phyloP scores from a whole-genome alignment of 1,284 basidiomycete species.

The Sporisorium exsertum region DNA sequence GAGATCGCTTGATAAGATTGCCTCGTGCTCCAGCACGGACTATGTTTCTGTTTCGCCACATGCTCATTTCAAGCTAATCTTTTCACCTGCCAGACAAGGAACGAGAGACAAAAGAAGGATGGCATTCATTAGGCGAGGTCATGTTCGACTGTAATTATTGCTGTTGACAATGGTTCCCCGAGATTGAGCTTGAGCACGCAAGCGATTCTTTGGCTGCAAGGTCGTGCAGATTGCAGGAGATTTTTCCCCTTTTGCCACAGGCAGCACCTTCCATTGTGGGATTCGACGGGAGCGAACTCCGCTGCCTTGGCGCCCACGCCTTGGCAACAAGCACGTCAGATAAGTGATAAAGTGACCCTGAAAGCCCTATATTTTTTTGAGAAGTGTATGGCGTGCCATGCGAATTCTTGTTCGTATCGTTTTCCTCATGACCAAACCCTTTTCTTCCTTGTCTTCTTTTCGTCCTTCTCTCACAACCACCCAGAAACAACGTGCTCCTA shows the following conservation, averaged over 20 bases:
- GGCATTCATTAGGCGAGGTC: no score
- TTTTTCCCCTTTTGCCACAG: conserved; percentile 1
- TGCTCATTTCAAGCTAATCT: no score
- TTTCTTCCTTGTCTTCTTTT: no score
- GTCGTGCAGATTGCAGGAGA: neutral
- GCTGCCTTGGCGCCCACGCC: neutral
- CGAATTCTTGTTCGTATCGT: neutral
- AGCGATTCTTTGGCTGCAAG: neutral
- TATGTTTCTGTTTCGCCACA: no score
- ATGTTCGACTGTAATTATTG: no score
- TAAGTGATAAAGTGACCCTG: neutral
- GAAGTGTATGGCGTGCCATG: neutral
- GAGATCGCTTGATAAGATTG: no score
- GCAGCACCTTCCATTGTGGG: neutral
- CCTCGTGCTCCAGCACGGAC: no score
- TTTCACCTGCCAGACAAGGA: no score
- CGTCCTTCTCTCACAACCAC: no score
- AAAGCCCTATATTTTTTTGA: neutral
- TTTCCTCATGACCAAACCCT: neutral
- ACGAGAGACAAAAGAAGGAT: no score
- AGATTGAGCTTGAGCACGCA: neutral
- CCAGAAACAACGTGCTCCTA: no score
- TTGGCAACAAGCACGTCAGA: neutral
- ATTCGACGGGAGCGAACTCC: neutral
- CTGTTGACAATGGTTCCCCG: no score